Evolutionary conservation across 2,329 filamentous ascomycete genomes (phyloP), one percentile per base, ranked within the genome.

Genomic region (Uncinocarpus reesii): DNA sequence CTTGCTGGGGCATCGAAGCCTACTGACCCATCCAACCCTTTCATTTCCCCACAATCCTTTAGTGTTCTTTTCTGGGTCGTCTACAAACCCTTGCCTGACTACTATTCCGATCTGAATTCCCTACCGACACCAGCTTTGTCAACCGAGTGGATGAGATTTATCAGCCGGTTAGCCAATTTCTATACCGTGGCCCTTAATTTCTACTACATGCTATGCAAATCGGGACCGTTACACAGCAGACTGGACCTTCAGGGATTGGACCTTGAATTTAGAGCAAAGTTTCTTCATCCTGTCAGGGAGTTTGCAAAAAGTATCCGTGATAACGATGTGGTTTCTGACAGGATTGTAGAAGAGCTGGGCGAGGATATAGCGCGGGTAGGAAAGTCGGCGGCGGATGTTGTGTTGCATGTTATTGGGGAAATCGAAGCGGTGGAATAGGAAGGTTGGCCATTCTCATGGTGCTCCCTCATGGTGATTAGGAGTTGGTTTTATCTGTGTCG

Each of bases 141-240:
- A 6, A 0, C 55, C 65, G 3, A 16, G 32, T 71, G 70, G 46
- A 73, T 77, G 55, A 66, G 69, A 18, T 70, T 73, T 31, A 74
- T 77, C 16, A 63, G 77, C 29, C 68, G 68, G 1, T 45, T 64
- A 15, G 59, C 61, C 2, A 59, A 65, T 1, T 75, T 76, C 56
- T 74, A 77, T 52, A 71, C 79, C 20, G 71, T 76, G 0, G 69
- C 71, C 0, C 65, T 81, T 26, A 80, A 75, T 53, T 71, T 81
- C n/a, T 74, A 79, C 55, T 79, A 76, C 56, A 61, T 80, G 0
- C 63, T 80, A 4, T 44, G 42, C 0, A 69, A 68, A 1, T 76
- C 76, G 0, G 57, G 65, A 10, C 63, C 68, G 13, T 61, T 79
- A 1, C 71, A 73, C 26, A 58, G 67, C 16, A 58, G 59, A 1